Evolutionary conservation across 2,329 filamentous ascomycete species (phyloP), one percentile per base, ranked within the genome.

Genomic region (Thelonectria rubi): DNA sequence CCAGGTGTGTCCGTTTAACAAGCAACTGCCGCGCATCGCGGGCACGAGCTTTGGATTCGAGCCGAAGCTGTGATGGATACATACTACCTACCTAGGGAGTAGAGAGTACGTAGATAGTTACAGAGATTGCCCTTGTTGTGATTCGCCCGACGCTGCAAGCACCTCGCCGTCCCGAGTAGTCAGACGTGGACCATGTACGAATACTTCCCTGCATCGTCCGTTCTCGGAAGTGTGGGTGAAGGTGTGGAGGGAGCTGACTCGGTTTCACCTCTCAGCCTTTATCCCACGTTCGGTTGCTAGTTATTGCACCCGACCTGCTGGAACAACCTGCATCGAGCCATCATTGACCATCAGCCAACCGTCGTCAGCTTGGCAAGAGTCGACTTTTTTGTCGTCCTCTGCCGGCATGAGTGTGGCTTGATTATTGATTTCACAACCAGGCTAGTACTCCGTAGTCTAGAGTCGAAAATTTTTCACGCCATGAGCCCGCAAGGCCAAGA

Each of bases 1-100:
- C 77, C 88, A 90, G 73, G 75, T 90, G 17, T 86, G 85, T 60
- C 86, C 86, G 8, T 79, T 89, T 60, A 81, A 78, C 1, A 82
- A 85, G 67, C 81, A 79, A 56, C 81, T 83, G 52, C 85, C 84
- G 74, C 78, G 81, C 4, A 79, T 86, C 15, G 83, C 82, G 1
- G 84, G 84, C 0, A 84, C 84, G 26, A 73, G 76, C 47, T 82
- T 86, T 65, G 82, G 83, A 11, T 69, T 86, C 60, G 77, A 85
- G 59, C 81, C 84, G 1, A 86, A 86, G 76, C 65, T 84, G 75
- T 84, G 76, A 37, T 15, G 34, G 11, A 24, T 24, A 24, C 21
- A 24, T 24, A n/a, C n/a, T n/a, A n/a, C n/a, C n/a, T n/a, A n/a
- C n/a, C n/a, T n/a, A n/a, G n/a, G 7, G 24, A 24, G 24, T 24